phyloP scores from a whole-genome alignment of 225 moss, liverwort and hornwort genomes.

The Thuidium tamariscinum region DNA sequence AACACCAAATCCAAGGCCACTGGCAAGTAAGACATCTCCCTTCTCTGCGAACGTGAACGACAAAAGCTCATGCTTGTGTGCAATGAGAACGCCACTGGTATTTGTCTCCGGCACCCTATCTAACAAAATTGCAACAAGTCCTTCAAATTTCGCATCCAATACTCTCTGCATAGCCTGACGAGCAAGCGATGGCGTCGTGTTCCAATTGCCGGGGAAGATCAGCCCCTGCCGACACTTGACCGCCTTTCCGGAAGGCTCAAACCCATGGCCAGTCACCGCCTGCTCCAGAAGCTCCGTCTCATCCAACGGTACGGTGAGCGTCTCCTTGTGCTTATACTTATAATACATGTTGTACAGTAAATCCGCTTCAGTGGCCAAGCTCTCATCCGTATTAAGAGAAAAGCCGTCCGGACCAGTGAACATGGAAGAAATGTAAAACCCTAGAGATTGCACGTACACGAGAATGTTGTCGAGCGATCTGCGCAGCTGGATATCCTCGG shows the following conservation, averaged over 20 bases:
- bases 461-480: conserved; percentile 34
- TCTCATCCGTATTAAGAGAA: conserved; percentile 17
- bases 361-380: conserved; percentile 23
- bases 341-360: conserved; percentile 51
- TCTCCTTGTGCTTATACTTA: conserved; percentile 46
- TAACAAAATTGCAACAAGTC: conserved; percentile 29
- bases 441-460: conserved; percentile 23
- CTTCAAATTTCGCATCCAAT: conserved; percentile 21
- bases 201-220: conserved; percentile 29
- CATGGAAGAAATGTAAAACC: conserved; percentile 37
- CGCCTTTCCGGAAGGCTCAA: conserved; percentile 1
- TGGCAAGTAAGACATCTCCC: conserved; percentile 14
- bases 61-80: conserved; percentile 33
- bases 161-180: conserved; percentile 21
- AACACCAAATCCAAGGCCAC: conserved; percentile 12
- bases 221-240: conserved; percentile 43
- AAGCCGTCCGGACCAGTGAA: conserved; percentile 37
- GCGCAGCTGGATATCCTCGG: conserved; percentile 37
- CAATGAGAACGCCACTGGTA: conserved; percentile 19
- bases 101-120: conserved; percentile 4
- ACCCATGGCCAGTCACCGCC: conserved; percentile 14
- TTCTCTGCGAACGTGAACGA: conserved; percentile 30
- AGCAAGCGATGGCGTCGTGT: conserved; percentile 5
- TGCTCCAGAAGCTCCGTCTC: conserved; percentile 28
- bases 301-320: conserved; percentile 26